phyloP scores from a whole-genome alignment of 2,329 filamentous ascomycete genomes.

The Cytospora chrysosperma region DNA sequence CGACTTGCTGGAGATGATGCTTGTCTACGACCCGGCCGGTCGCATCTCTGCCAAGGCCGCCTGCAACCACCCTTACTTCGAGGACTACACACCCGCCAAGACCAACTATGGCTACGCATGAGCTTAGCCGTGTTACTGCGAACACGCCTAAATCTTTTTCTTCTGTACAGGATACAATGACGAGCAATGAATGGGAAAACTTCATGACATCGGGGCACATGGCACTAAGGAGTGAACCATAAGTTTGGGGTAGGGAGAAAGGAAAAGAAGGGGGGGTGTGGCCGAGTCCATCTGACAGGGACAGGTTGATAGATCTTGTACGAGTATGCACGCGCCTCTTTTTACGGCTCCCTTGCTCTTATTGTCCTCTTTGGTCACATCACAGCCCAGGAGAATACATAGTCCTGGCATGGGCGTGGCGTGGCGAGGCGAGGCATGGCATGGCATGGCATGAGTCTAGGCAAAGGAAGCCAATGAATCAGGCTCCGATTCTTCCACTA shows the following conservation, averaged over 20 bases:
- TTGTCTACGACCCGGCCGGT: slow-evolving; percentile 80
- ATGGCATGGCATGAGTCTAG: background rate
- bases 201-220: slow-evolving; percentile 20
- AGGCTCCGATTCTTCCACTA: background rate
- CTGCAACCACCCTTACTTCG: slow-evolving; percentile 80
- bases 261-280: background rate
- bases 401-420: background rate
- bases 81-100: slow-evolving; percentile 35
- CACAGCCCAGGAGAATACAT: background rate
- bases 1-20: slow-evolving; percentile 65
- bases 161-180: slow-evolving; percentile 24
- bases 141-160: slow-evolving; percentile 9
- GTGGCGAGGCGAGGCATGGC: background rate
- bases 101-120: slow-evolving; percentile 34
- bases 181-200: slow-evolving; percentile 22
- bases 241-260: too few species aligned
- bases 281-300: slow-evolving; percentile 16
- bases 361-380: slow-evolving; percentile 7
- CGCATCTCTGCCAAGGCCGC: slow-evolving; percentile 85
- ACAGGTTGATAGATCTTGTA: slow-evolving; percentile 17
- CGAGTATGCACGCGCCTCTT: slow-evolving; percentile 20
- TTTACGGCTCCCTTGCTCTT: background rate
- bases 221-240: background rate
- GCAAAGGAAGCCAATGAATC: background rate
- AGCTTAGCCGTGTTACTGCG: slow-evolving; percentile 22